These are phyloP conservation scores for Clathrospora elynae DNA, from an alignment of 2,329 filamentous ascomycete genomes.

Conservation along the genomic window DNA sequence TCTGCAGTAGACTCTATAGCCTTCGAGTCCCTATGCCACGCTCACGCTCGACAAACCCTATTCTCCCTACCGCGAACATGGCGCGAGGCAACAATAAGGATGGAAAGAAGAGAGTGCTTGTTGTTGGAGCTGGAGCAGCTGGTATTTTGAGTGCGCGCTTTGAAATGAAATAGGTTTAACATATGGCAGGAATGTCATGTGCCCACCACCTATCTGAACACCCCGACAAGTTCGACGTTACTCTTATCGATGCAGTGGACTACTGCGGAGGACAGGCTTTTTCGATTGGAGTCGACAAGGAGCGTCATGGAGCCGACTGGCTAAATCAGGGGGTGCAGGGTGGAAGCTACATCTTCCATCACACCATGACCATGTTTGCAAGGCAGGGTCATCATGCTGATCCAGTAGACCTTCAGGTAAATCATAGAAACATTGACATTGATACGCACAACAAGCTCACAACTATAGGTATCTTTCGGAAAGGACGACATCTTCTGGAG, in stretches of 20 bases:
- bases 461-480: constrained; percentile 61
- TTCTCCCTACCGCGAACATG: constrained; percentile 43
- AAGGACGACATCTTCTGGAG: constrained; percentile 69
- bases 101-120: constrained; percentile 45
- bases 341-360: constrained; percentile 68
- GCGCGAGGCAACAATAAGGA: constrained; percentile 27
- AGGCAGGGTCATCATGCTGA: constrained; percentile 62
- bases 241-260: constrained; percentile 51
- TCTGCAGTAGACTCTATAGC: constrained; percentile 2
- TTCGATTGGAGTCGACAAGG: constrained; percentile 61
- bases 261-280: constrained; percentile 67
- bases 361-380: constrained; percentile 69
- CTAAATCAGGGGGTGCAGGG: constrained; percentile 69
- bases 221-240: constrained; percentile 66
- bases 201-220: constrained; percentile 70
- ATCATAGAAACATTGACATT: not conserved
- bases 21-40: constrained; percentile 19
- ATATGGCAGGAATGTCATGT: constrained; percentile 62
- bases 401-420: constrained; percentile 62
- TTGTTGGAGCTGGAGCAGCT: constrained; percentile 50
- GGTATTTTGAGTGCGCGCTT: constrained; percentile 29
- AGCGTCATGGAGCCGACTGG: constrained; percentile 63
- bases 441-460: too few species aligned
- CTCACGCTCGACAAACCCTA: constrained; percentile 35
- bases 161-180: not conserved